Base-by-base conservation (phyloP, 2,329 filamentous ascomycete species). In the Thelonectria blattea region DNA sequence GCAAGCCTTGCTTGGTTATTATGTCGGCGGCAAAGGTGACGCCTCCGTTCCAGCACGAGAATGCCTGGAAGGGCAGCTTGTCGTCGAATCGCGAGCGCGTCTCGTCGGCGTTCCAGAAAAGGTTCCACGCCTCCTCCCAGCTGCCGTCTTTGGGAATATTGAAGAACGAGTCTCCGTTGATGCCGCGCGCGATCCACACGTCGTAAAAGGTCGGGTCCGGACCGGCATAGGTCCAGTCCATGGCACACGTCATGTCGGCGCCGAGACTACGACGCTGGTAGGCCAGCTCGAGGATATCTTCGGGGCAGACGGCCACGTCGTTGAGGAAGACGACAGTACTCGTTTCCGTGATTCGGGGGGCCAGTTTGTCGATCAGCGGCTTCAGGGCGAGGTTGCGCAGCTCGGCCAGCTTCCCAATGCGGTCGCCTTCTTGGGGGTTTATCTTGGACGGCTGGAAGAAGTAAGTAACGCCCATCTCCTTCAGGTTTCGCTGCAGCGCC, bases 271-370 rank as follows among this genome's bases (percentile, higher is more conserved):
- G 65, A 24, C 76, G 79, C 69, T 87, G 84, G 63, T 83, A 76
- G 1, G 81, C 65, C 1, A 88, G 74, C 69, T 88, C 85, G 3
- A 89, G 75, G 15, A 88, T 78, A 62, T 88, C 85, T 41, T 87
- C 83, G 8, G 75, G 43, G 59, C 84, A 86, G 5, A 75, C 71
- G 2, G 80, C 80, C 11, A 87, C 80, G 62, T 86, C 82, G 70
- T 86, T 84, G 48, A 86, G 67, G 61, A 85, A 85, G 12, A 85
- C 52, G 3, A 86, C 71, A 2, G 80, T 80, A 2, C 81, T 76
- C 20, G 80, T 70, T 5, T 69, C 69, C 3, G 69, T 68, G 22
- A 71, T 75, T 0, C 41, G 58, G 1, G 64, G 60, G 3, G 65
- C 15, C 34, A 37, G 15, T 6, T 72, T 42, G 20, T 76, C 56